Evolutionary conservation across 371 early-diverging fungal genomes (phyloP).

Genomic region (Caulochytrium protostelioides): DNA sequence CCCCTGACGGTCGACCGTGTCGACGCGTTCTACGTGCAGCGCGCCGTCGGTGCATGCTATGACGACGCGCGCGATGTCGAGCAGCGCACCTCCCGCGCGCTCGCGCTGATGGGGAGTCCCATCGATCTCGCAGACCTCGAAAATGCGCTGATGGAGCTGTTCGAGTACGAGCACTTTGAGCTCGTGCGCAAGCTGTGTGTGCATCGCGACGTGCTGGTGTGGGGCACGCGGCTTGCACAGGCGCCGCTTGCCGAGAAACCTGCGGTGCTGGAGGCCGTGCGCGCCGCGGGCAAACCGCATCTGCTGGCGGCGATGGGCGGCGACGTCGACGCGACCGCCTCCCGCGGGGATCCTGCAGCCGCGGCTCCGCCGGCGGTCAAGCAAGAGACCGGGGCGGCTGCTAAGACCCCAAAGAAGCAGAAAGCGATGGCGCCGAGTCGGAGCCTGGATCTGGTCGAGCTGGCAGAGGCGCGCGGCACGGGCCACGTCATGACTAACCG

Average conservation of each 20-base stretch:
- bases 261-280: too few relatives aligned
- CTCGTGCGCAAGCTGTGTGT: constrained; percentile 63
- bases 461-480: too few relatives aligned
- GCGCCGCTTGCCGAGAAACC: too few relatives aligned
- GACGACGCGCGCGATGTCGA: constrained; percentile 66
- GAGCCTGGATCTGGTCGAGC: constrained; percentile 52
- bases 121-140: constrained; percentile 60
- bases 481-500: constrained; percentile 92
- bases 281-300: too few relatives aligned
- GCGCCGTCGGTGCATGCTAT: constrained; percentile 53
- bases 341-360: too few relatives aligned
- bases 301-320: too few relatives aligned
- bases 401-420: too few relatives aligned
- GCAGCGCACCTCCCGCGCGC: constrained; percentile 53
- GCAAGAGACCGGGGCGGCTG: too few relatives aligned
- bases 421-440: too few relatives aligned
- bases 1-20: too few relatives aligned
- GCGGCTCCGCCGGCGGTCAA: too few relatives aligned
- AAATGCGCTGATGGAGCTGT: constrained; percentile 77
- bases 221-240: constrained; percentile 68
- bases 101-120: constrained; percentile 48
- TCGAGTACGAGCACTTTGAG: constrained; percentile 83
- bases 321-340: too few relatives aligned
- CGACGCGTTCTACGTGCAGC: constrained; percentile 94
- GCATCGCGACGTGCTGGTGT: constrained; percentile 72